Evolutionary conservation across 768 basidiomycete species (phyloP).

Genomic region (Amanita inopinata): DNA sequence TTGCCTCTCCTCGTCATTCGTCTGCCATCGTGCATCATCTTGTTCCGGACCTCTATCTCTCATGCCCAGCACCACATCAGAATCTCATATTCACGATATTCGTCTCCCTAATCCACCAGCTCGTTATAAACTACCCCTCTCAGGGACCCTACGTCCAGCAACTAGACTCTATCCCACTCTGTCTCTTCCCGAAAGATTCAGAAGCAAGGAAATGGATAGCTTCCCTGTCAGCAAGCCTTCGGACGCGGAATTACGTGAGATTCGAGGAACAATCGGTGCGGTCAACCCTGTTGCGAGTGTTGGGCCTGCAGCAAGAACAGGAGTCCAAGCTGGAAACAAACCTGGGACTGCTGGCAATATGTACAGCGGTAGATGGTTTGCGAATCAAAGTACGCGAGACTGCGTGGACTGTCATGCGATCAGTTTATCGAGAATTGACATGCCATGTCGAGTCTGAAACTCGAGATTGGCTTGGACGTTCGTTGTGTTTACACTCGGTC

Average conservation of each 20-base stretch:
- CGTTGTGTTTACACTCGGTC: conserved; percentile 34
- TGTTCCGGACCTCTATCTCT: conserved; percentile 37
- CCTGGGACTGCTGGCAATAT: conserved; percentile 10
- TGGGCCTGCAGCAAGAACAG: conserved; percentile 14
- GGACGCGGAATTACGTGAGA: conserved; percentile 42
- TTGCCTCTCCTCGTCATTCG: conserved; percentile 51
- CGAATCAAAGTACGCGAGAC: conserved; percentile 40
- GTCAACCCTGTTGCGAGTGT: conserved; percentile 12
- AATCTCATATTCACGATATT: conserved; percentile 26
- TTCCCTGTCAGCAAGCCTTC: conserved; percentile 39
- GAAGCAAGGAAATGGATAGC: conserved; percentile 40
- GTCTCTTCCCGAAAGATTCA: conserved; percentile 27
- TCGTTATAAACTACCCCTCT: conserved; percentile 52
- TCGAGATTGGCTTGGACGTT: conserved; percentile 36
- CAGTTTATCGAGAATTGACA: conserved; percentile 53
- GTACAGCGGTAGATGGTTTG: conserved; percentile 33
- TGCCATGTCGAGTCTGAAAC: conserved; percentile 30
- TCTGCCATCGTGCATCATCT: conserved; percentile 53
- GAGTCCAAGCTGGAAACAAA: not conserved
- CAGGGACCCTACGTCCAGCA: conserved; percentile 46
- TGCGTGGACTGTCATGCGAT: conserved; percentile 52
- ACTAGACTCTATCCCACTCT: conserved; percentile 28
- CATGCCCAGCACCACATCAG: conserved; percentile 15
- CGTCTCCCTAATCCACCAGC: conserved; percentile 47
- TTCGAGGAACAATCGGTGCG: conserved; percentile 36